These are phyloP conservation scores for Mycena rebaudengoi DNA, from an alignment of 768 basidiomycete species.

Conservation along the genomic window DNA sequence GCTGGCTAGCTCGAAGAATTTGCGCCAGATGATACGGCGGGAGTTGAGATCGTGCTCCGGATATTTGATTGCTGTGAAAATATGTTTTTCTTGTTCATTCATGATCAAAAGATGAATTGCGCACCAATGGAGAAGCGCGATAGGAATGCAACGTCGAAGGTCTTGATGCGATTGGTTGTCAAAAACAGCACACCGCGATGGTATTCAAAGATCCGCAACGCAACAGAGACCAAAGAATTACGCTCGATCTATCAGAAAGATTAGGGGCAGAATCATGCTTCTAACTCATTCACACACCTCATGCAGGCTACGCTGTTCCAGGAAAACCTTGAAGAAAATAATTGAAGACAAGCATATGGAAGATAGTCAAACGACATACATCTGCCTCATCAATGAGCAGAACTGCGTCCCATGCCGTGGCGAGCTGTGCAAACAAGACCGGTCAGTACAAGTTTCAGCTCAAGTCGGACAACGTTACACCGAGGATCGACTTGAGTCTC, in stretches of 20 bases:
- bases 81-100: not conserved
- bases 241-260: conserved; percentile 17
- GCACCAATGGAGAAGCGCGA: conserved; percentile 45
- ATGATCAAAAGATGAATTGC: not conserved
- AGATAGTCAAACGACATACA: conserved; percentile 12
- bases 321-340: conserved; percentile 20
- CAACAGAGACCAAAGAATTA: conserved; percentile 36
- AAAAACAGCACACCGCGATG: conserved; percentile 49
- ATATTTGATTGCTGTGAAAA: conserved; percentile 33
- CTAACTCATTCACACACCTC: conserved; percentile 15
- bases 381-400: conserved; percentile 36
- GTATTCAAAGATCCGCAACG: conserved; percentile 42
- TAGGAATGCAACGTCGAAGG: conserved; percentile 50
- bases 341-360: not conserved
- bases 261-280: not conserved
- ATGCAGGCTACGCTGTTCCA: conserved; percentile 32
- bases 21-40: conserved; percentile 32
- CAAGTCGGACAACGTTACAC: conserved; percentile 5
- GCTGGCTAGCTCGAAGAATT: conserved; percentile 33
- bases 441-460: not conserved
- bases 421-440: conserved; percentile 9
- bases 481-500: conserved; percentile 29
- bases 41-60: conserved; percentile 31
- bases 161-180: conserved; percentile 46
- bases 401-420: conserved; percentile 33